Conservation (phyloP, 495 filamentous ascomycete genomes). For the Lepidopterella palustris region DNA sequence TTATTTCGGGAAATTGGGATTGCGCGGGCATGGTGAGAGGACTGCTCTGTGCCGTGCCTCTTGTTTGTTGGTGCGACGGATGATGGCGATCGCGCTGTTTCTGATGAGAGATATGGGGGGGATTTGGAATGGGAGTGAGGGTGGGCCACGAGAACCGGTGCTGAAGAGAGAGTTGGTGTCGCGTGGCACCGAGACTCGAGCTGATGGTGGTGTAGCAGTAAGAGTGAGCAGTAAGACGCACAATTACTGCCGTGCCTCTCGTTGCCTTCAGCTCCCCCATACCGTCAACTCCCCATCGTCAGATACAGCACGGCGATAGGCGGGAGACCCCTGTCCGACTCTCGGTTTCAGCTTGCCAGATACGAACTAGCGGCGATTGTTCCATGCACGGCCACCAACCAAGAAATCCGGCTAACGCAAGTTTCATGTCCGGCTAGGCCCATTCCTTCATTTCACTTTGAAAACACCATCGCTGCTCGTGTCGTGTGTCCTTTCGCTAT, state of each 20-base stretch:
- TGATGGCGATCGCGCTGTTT: background rate
- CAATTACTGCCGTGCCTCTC: too few relatives aligned
- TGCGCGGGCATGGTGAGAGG: background rate
- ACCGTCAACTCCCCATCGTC: too few relatives aligned
- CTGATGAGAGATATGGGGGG: too few relatives aligned
- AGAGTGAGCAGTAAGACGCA: background rate
- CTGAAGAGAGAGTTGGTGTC: too few relatives aligned
- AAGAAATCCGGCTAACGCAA: background rate
- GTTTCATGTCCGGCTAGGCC: background rate
- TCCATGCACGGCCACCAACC: background rate
- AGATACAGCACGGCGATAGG: background rate
- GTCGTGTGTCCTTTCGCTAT: constrained; percentile 1
- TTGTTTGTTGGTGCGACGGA: background rate
- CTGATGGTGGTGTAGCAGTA: background rate
- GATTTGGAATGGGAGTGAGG: too few relatives aligned
- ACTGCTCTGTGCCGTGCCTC: background rate
- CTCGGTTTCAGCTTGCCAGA: background rate
- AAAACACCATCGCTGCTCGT: background rate
- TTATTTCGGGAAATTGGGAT: background rate
- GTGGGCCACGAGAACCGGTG: too few relatives aligned
- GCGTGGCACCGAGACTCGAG: background rate
- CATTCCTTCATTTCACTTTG: constrained; percentile 3
- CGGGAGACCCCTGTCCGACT: background rate
- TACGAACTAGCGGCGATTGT: background rate
- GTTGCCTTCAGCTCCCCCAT: too few relatives aligned